These are phyloP conservation scores for Pleurotus pulmonarius DNA, from an alignment of 768 basidiomycete genomes.

Conservation along the genomic window DNA sequence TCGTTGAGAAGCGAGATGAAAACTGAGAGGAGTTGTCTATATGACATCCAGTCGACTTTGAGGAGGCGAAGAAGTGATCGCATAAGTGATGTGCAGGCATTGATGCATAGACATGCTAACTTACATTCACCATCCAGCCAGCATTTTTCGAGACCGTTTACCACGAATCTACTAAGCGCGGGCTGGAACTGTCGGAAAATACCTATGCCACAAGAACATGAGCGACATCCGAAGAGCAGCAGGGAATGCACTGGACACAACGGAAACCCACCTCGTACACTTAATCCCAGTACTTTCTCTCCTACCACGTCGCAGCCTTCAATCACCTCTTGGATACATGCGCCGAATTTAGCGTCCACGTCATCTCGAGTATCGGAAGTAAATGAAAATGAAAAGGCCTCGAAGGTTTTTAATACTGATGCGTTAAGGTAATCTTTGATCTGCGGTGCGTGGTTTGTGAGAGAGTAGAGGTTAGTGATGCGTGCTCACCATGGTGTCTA, in stretches of 20 bases:
- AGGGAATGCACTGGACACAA: no score
- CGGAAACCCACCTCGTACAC: slow-evolving; percentile 38
- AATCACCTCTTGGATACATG: slow-evolving; percentile 31
- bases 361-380: slow-evolving; percentile 46
- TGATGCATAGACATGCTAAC: slow-evolving; percentile 15
- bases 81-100: neutral
- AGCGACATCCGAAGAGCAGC: no score
- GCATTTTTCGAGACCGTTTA: slow-evolving; percentile 46
- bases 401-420: slow-evolving; percentile 33
- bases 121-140: slow-evolving; percentile 41
- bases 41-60: slow-evolving; percentile 57
- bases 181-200: slow-evolving; percentile 40
- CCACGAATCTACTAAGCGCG: slow-evolving; percentile 32
- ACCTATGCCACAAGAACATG: slow-evolving; percentile 13
- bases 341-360: slow-evolving; percentile 51
- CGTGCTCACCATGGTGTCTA: slow-evolving; percentile 53
- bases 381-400: slow-evolving; percentile 47
- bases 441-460: slow-evolving; percentile 24
- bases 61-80: slow-evolving; percentile 4
- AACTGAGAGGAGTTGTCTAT: slow-evolving; percentile 39
- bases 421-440: slow-evolving; percentile 44
- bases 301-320: slow-evolving; percentile 52
- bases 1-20: slow-evolving; percentile 37
- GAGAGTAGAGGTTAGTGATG: no score
- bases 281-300: slow-evolving; percentile 43